A percentile compares a stretch with the other conserved stretches of the same genome.
These are phyloP conservation scores for Diaporthe aspalathi DNA, from an alignment of 2,329 filamentous ascomycete species.

Conservation along the genomic window DNA sequence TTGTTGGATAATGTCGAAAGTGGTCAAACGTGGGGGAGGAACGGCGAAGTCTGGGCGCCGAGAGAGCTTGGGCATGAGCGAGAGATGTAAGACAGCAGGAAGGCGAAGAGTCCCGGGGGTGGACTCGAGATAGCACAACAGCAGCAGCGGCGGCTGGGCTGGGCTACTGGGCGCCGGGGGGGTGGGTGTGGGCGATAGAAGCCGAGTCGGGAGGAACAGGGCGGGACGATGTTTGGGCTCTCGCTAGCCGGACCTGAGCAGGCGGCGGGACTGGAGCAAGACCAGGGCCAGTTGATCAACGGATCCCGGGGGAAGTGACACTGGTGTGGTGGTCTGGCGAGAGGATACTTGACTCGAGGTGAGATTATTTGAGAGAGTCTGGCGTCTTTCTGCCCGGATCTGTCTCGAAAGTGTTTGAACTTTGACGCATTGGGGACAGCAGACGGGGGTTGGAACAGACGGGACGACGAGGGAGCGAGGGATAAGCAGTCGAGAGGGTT, in stretches of 20 bases:
- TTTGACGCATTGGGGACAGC: constrained; percentile 39
- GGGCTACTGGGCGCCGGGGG: constrained; percentile 6
- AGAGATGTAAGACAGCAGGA: constrained; percentile 37
- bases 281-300: constrained; percentile 12
- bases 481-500: constrained; percentile 29
- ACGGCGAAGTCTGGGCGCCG: constrained; percentile 53
- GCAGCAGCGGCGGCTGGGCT: constrained; percentile 14
- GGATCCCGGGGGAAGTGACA: constrained; percentile 21
- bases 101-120: constrained; percentile 16
- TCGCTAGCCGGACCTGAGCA: constrained; percentile 18
- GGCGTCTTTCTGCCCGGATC: constrained; percentile 30
- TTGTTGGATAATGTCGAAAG: constrained; percentile 36
- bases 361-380: constrained; percentile 32
- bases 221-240: constrained; percentile 28
- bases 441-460: constrained; percentile 25
- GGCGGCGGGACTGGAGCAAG: constrained; percentile 1
- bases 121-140: constrained; percentile 19
- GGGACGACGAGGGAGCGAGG: constrained; percentile 28
- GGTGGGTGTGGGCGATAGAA: constrained; percentile 7
- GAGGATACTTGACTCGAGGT: constrained; percentile 22
- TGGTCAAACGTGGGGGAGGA: constrained; percentile 44
- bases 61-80: constrained; percentile 49
- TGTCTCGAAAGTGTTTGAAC: constrained; percentile 48
- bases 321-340: constrained; percentile 27
- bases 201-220: constrained; percentile 30